phyloP scores from a whole-genome alignment of 345 rosid species.

The Rhodomyrtus tomentosa region DNA sequence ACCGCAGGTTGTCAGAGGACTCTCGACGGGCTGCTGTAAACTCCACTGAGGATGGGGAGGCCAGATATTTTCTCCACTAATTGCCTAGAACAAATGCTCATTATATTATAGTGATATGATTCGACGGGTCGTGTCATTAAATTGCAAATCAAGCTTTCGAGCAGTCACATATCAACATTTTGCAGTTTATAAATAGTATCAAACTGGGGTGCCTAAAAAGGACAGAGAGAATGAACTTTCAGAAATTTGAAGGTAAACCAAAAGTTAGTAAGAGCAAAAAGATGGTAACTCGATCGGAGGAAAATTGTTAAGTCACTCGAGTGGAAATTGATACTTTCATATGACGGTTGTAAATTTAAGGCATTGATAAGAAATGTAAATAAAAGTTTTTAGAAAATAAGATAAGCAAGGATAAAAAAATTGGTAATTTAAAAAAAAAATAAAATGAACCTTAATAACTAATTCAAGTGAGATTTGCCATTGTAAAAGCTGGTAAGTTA shows the following conservation, averaged over 20 bases:
- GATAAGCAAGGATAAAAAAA: background rate
- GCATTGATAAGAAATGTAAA: background rate
- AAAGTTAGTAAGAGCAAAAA: background rate
- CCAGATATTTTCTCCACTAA: background rate
- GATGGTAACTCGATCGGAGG: background rate
- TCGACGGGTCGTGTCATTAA: background rate
- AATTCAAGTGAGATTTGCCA: background rate
- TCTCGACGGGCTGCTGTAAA: background rate
- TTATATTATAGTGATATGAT: no score
- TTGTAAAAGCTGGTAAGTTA: background rate
- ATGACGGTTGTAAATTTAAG: background rate
- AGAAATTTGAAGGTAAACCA: background rate
- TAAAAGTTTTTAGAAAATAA: background rate
- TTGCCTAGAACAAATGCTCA: background rate
- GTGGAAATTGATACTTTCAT: background rate
- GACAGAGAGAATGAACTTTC: no score
- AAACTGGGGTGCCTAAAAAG: background rate
- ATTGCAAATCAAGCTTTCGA: background rate
- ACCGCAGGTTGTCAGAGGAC: background rate
- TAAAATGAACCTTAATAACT: background rate
- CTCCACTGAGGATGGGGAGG: background rate
- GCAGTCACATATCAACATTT: background rate
- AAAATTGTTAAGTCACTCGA: background rate
- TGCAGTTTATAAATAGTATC: background rate
- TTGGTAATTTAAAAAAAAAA: background rate